Evolutionary conservation across 1,284 basidiomycete species (phyloP).

Genomic region (Pisolithus thermaeus): DNA sequence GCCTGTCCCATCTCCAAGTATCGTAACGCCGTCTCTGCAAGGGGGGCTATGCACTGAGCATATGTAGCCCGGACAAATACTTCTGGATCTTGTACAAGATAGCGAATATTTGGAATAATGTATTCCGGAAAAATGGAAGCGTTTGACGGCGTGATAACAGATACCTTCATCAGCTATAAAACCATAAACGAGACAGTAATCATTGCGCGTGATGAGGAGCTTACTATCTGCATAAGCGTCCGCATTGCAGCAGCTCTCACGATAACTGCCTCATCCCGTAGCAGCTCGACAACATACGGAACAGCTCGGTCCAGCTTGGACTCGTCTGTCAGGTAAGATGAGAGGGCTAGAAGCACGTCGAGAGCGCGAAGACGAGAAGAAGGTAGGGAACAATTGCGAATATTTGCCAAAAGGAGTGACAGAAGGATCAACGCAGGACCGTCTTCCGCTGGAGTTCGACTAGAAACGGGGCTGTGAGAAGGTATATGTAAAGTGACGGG

Average conservation of each 20-base stretch:
- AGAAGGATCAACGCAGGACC: conserved; percentile 78
- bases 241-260: conserved; percentile 80
- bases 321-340: conserved; percentile 85
- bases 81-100: conserved; percentile 79
- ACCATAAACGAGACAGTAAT: background rate
- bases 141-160: conserved; percentile 88
- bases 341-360: conserved; percentile 83
- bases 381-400: conserved; percentile 84
- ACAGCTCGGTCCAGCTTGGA: conserved; percentile 92
- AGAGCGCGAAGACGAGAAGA: conserved; percentile 83
- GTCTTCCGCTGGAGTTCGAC: conserved; percentile 64
- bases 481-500: conserved; percentile 73
- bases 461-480: conserved; percentile 51
- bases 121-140: conserved; percentile 90
- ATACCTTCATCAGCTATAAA: conserved; percentile 73
- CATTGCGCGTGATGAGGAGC: conserved; percentile 25
- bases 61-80: conserved; percentile 87
- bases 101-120: conserved; percentile 85
- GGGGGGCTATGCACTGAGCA: conserved; percentile 79
- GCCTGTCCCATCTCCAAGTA: conserved; percentile 93
- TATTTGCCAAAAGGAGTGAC: conserved; percentile 83
- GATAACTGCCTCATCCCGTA: conserved; percentile 78
- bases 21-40: conserved; percentile 79
- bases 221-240: conserved; percentile 79
- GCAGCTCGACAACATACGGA: conserved; percentile 85